Conservation (phyloP, 2,329 filamentous ascomycete genomes). For the Sclerotinia minor region DNA sequence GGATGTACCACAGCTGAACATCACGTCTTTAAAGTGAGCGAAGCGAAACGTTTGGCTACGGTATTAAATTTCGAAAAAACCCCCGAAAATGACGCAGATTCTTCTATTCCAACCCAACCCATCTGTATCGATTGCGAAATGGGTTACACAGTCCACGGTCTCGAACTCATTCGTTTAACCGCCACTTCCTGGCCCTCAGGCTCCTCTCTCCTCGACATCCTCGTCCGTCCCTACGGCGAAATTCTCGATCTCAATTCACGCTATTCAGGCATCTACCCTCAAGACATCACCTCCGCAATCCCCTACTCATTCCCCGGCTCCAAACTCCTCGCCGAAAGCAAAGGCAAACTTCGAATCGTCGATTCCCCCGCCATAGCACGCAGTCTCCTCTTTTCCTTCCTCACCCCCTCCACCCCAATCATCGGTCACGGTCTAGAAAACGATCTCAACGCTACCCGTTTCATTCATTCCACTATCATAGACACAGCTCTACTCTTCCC, state of each 20-base stretch:
- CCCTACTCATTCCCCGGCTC: constrained; percentile 47
- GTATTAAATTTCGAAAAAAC: constrained; percentile 80
- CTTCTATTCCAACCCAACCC: constrained; percentile 51
- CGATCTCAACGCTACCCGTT: constrained; percentile 78
- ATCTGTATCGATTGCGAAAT: constrained; percentile 96
- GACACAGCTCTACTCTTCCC: constrained; percentile 86
- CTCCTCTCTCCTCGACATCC: constrained; percentile 73
- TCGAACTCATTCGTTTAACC: constrained; percentile 88
- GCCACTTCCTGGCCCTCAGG: constrained; percentile 84
- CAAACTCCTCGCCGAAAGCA: constrained; percentile 30
- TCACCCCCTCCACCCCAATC: constrained; percentile 76
- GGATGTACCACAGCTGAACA: constrained; percentile 72
- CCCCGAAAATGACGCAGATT: constrained; percentile 59
- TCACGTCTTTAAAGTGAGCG: constrained; percentile 86
- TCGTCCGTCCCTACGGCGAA: constrained; percentile 81
- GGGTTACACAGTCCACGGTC: constrained; percentile 85
- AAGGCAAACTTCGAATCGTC: constrained; percentile 66
- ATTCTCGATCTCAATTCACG: constrained; percentile 88
- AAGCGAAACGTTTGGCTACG: constrained; percentile 72
- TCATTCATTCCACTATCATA: constrained; percentile 81
- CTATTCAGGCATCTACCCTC: constrained; percentile 81
- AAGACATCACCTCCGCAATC: constrained; percentile 71
- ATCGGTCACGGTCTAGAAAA: constrained; percentile 96
- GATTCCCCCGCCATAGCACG: constrained; percentile 73
- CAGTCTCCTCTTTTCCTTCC: constrained; percentile 70